A percentile compares a stretch with the other conserved stretches of the same genome.
phyloP scores from a whole-genome alignment of 495 filamentous ascomycete genomes.

The Aspergillus asperescens region DNA sequence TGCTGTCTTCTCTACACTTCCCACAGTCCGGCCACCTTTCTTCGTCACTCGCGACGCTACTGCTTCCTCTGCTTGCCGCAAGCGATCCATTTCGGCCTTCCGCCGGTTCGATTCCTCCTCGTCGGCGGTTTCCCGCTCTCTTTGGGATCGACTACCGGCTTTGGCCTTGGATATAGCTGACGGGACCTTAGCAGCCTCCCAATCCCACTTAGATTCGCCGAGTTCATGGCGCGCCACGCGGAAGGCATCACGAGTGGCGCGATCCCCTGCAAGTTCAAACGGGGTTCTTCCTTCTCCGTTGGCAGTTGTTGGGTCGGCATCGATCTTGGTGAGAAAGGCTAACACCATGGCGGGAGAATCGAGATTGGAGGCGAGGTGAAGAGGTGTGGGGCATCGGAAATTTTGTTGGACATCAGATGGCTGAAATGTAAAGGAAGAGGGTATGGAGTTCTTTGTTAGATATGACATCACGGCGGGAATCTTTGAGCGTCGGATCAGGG shows the following conservation, averaged over 20 bases:
- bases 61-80: conserved; percentile 61
- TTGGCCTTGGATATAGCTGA: conserved; percentile 61
- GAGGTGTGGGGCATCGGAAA: conserved; percentile 76
- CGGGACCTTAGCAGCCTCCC: conserved; percentile 70
- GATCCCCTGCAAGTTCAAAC: conserved; percentile 83
- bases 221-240: conserved; percentile 77
- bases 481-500: conserved; percentile 85
- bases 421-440: conserved; percentile 64
- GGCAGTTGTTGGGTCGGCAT: conserved; percentile 63
- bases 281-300: conserved; percentile 67
- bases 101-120: conserved; percentile 54
- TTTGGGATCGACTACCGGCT: conserved; percentile 56
- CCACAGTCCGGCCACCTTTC: conserved; percentile 46
- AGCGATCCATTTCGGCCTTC: conserved; percentile 57
- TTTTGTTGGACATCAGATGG: conserved; percentile 64
- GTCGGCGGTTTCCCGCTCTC: conserved; percentile 54
- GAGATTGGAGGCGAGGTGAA: conserved; percentile 79
- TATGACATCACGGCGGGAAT: conserved; percentile 83
- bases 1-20: conserved; percentile 55
- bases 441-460: conserved; percentile 63
- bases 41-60: conserved; percentile 35
- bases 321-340: conserved; percentile 70
- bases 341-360: conserved; percentile 67
- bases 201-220: conserved; percentile 73
- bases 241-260: conserved; percentile 85